Evolutionary conservation across 148 eudicot genomes (phyloP).

Genomic region (Chenopodium formosanum): DNA sequence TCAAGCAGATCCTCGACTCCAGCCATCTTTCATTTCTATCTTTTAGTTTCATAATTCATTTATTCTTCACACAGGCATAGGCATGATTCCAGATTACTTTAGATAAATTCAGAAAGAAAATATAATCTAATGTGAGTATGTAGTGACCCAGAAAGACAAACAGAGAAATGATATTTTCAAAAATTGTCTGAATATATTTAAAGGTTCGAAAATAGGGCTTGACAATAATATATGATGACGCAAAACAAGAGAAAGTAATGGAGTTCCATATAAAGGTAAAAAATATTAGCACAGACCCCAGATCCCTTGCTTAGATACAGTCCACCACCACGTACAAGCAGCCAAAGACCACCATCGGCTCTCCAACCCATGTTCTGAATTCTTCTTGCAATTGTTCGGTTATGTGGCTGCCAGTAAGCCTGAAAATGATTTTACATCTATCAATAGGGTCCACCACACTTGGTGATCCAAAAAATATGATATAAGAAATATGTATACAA

Average conservation of each 20-base stretch:
- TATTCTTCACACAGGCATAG: background rate
- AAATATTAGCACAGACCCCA: conserved; percentile 57
- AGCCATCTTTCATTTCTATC: too few species aligned
- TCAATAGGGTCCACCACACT: background rate
- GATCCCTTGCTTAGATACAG: conserved; percentile 95
- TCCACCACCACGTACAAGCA: conserved; percentile 99
- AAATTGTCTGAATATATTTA: background rate
- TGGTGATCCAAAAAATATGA: conserved; percentile 2
- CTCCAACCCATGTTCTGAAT: conserved; percentile 99
- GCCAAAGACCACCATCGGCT: conserved; percentile 99
- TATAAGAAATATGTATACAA: background rate
- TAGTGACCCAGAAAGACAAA: conserved; percentile 8
- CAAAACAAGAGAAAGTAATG: background rate
- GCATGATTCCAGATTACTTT: background rate
- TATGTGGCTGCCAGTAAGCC: conserved; percentile 99
- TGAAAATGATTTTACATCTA: conserved; percentile 33
- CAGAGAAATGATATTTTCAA: background rate
- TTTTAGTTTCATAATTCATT: background rate
- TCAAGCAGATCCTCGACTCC: background rate
- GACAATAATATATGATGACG: background rate
- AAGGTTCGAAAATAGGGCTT: background rate
- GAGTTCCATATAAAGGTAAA: conserved; percentile 11
- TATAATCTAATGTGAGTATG: background rate
- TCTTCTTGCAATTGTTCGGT: conserved; percentile 88
- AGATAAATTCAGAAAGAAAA: background rate